Percentiles rank a stretch among this genome's conserved stretches.
Evolutionary conservation across 352 stramenopile genomes (phyloP).

Genomic region (Globisporangium acanthophoron): DNA sequence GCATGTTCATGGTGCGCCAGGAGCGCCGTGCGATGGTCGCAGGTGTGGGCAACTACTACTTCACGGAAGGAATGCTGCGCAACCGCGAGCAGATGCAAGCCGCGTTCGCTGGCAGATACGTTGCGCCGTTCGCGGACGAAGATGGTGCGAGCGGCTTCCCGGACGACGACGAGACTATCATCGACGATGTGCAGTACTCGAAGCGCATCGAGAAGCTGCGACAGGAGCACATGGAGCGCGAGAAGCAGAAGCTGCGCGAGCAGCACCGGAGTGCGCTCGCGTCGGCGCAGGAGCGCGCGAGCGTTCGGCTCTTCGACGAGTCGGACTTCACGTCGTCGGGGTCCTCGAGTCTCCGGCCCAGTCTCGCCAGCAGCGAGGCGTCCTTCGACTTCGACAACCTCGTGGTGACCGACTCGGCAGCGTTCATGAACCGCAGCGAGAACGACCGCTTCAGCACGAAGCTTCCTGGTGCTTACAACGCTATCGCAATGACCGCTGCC

Average conservation of each 20-base stretch:
- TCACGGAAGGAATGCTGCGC: slow-evolving; percentile 37
- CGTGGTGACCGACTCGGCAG: background rate
- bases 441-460: background rate
- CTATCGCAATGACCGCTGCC: background rate
- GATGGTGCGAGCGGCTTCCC: slow-evolving; percentile 29
- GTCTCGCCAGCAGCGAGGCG: background rate
- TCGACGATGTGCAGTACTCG: slow-evolving; percentile 26
- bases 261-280: no score
- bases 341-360: background rate
- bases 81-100: slow-evolving; percentile 28
- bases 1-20: slow-evolving; percentile 56
- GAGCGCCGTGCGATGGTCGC: slow-evolving; percentile 54
- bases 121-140: slow-evolving; percentile 20
- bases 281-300: slow-evolving; percentile 3
- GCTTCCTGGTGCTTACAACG: no score
- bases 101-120: slow-evolving; percentile 15
- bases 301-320: background rate
- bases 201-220: slow-evolving; percentile 48
- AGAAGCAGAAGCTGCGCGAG: slow-evolving; percentile 42
- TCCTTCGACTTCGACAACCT: background rate
- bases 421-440: background rate
- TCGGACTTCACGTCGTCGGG: background rate
- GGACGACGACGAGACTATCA: slow-evolving; percentile 30
- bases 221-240: slow-evolving; percentile 56
- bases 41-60: slow-evolving; percentile 42